Conservation (phyloP, 108 stramenopile species). For the Mediolabrus comicus region DNA sequence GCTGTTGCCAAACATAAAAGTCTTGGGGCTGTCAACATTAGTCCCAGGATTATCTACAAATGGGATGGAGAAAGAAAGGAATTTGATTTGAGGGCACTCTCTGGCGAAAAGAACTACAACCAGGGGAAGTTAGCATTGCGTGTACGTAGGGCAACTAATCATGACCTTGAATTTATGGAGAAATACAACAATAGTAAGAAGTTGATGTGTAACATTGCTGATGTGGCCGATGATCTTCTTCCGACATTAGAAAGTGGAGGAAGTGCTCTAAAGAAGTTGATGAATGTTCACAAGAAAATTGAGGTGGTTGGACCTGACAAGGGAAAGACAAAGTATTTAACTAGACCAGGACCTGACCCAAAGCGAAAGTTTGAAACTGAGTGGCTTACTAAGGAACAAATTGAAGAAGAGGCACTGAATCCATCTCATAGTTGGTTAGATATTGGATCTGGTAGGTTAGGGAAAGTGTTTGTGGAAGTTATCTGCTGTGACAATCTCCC, state of each 20-base stretch:
- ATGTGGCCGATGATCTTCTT: not conserved
- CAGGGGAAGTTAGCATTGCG: constrained; percentile 63
- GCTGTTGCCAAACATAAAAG: constrained; percentile 46
- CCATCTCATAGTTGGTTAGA: constrained; percentile 68
- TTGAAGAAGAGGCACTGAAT: constrained; percentile 50
- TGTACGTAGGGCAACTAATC: constrained; percentile 63
- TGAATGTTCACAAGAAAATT: constrained; percentile 41
- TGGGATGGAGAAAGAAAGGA: constrained; percentile 67
- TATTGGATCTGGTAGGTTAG: constrained; percentile 67
- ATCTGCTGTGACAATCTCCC: constrained; percentile 70
- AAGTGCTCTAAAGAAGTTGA: constrained; percentile 41
- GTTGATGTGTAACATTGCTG: not conserved
- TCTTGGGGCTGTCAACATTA: constrained; percentile 51
- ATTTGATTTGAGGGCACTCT: constrained; percentile 26
- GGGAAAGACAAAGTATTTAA: constrained; percentile 29
- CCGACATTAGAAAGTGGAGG: constrained; percentile 14
- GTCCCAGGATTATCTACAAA: constrained; percentile 52
- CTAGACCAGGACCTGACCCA: constrained; percentile 75
- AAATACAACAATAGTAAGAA: constrained; percentile 29
- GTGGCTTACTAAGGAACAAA: constrained; percentile 68
- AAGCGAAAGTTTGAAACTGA: constrained; percentile 53
- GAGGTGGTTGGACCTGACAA: not conserved
- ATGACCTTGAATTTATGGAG: constrained; percentile 74
- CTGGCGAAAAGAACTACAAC: constrained; percentile 23
- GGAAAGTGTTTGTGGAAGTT: constrained; percentile 70